Base-by-base conservation (phyloP, 2,329 filamentous ascomycete species). In the Aspergillus neoniger region DNA sequence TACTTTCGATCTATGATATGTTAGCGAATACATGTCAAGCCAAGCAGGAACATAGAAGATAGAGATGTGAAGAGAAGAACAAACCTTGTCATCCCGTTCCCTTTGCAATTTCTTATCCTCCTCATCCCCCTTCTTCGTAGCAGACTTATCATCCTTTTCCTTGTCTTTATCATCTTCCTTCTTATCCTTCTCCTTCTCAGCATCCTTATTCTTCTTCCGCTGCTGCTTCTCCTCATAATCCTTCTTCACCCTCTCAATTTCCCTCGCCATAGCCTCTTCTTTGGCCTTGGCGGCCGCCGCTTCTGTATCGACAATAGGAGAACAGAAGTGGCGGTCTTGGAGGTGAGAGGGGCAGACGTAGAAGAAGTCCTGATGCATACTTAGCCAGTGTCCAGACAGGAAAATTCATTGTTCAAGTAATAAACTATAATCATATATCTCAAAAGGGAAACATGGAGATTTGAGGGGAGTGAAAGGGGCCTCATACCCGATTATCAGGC, bases 281-380 rank as follows among this genome's bases (percentile, higher is more conserved):
- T 76, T 81, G 44, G 72, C 75, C 56, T 77, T 80, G 32, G 72
- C 74, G 15, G 72, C 77, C 59, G 76, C 76, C 23, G 74, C 74
- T 54, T 79, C 79, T 48, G 75, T 68, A 62, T 82, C 77, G 39
- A 82, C 66, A 41, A 83, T 74, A 3, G 86, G 82, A 23, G 82
- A 82, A 71, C 91, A 94, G 75, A 97, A 98, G 43, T 89, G 86
- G 32, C 82, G 82, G 71, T 98, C 95, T 70, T 90, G 91, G 8
- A 98, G 80, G 76, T 99, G 95, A 32, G 84, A 82, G 5, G 88
- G 83, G 69, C 95, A 99, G 48, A 96, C 86, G 74, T 96, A 97
- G 80, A 99, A 98, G 78, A 92, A 96, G 74, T 96, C 92, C 86
- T 88, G 51, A 12, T 8, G 17, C 14, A 30, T 15, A 15, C 57